Base-by-base conservation (phyloP, 176 grass and related monocot genomes). In the Dactylis glomerata region DNA sequence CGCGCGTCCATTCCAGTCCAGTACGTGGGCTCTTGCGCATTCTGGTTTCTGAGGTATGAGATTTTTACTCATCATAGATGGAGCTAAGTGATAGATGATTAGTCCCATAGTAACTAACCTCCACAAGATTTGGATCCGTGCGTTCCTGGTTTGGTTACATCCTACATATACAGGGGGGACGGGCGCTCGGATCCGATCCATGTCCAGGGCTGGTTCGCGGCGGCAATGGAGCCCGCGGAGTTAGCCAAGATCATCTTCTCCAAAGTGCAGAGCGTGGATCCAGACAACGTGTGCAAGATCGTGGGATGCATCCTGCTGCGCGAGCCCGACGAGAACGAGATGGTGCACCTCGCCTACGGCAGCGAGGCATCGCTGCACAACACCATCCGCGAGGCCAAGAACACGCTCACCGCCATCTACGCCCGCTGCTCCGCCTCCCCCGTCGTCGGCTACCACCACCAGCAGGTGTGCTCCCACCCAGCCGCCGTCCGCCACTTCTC, bases 311-410 rank as follows among this genome's bases (percentile, higher is more conserved):
- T 98, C 74, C 87, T 93, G 6, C 82, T 98, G 1, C 72, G 85
- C 14, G 85, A 91, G 47, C 91, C 93, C 22, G 82, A 90, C 12
- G 67, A 90, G 42, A 58, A 90, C 0, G 96, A 98, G 22, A 92
- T 98, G 89, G 22, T 92, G 52, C 89, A 93, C 81, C 86, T 93
- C 41, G 96, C 96, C 36, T 95, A 87, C 27, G 93, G 91, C 68
- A 65, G 69, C 22, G 93, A 98, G 0, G 64, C 80, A 20, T 31
- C 40, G 3, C 71, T 98, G 23, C 77, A 90, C 34, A 78, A 91
- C 1, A 84, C 68, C 68, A 90, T 95, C 31, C 59, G 45, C 7
- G 83, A 95, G 13, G 93, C 92, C 30, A 95, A 92, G 65, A 76
- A 75, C 50, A 81, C 79, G 46, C 92, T 97, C 42, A 71, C 74